Evolutionary conservation across 73 alveolate species (phyloP).

Genomic region (Paramecium biaurelia): DNA sequence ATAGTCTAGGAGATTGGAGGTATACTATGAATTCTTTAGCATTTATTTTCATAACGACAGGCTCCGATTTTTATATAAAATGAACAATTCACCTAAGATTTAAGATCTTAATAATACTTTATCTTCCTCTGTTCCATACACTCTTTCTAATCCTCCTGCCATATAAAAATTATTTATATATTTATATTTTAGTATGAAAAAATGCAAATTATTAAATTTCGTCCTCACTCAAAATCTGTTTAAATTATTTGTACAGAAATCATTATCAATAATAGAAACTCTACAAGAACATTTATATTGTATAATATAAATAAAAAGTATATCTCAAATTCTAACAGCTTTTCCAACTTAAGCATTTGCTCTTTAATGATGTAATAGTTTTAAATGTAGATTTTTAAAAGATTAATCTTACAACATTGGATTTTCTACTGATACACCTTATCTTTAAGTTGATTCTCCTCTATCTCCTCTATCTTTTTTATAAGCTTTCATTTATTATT

Average conservation of each 20-base stretch:
- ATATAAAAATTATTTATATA: constrained; percentile 49
- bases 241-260: no score
- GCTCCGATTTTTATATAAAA: constrained; percentile 99
- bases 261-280: no score
- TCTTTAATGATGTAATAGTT: neutral
- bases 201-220: no score
- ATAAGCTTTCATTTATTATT: constrained; percentile 6
- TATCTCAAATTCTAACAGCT: neutral
- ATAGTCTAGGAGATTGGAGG: constrained; percentile 97
- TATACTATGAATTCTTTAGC: constrained; percentile 98
- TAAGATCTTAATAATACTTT: constrained; percentile 55
- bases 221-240: no score
- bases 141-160: constrained; percentile 96
- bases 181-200: neutral
- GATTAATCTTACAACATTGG: neutral
- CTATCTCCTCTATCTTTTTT: neutral
- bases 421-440: neutral
- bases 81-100: constrained; percentile 94
- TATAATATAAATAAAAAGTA: neutral
- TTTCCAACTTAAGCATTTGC: neutral
- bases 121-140: constrained; percentile 99
- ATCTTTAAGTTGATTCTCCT: neutral
- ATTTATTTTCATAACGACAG: constrained; percentile 99
- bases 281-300: neutral
- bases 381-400: neutral